These are phyloP conservation scores for Rasamsonia emersonii DNA, from an alignment of 2,329 filamentous ascomycete species.

Conservation along the genomic window DNA sequence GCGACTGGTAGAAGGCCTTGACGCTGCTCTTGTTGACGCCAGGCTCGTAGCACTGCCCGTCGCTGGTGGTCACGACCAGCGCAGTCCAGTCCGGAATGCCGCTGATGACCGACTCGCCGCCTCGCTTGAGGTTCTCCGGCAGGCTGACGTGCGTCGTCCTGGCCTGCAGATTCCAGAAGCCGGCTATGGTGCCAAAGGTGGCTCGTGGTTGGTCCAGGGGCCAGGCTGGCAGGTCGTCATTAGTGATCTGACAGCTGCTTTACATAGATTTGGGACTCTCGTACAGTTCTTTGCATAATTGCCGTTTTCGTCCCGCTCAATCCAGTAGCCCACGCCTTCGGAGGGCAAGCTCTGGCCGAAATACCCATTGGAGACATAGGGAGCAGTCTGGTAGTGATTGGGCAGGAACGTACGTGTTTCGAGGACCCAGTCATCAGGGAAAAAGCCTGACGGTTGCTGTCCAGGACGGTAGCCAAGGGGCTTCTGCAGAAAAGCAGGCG, in stretches of 20 bases:
- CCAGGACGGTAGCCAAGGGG: too few species aligned
- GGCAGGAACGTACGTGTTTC: conserved; percentile 6
- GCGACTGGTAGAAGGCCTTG: conserved; percentile 5
- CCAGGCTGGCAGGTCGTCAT: conserved; percentile 3
- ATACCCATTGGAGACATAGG: conserved; percentile 8
- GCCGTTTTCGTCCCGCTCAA: conserved; percentile 5
- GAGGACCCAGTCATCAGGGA: conserved; percentile 4
- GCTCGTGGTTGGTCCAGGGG: conserved; percentile 9
- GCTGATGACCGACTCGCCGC: conserved; percentile 9
- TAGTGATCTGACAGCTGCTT: background rate
- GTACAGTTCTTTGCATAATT: conserved; percentile 5
- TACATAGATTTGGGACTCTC: background rate
- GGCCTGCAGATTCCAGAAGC: conserved; percentile 8
- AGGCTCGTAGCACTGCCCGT: conserved; percentile 5
- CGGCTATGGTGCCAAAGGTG: conserved; percentile 8
- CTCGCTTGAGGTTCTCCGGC: conserved; percentile 6
- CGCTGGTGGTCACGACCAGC: conserved; percentile 4
- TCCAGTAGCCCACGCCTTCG: conserved; percentile 8
- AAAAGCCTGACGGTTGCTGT: too few species aligned
- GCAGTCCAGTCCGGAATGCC: conserved; percentile 10
- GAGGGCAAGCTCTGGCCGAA: conserved; percentile 7
- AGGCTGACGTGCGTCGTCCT: conserved; percentile 5
- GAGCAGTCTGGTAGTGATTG: conserved; percentile 7
- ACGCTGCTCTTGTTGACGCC: conserved; percentile 6
- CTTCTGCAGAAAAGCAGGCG: too few species aligned